phyloP scores from a whole-genome alignment of 2,329 filamentous ascomycete genomes.

The Arthrobotrys pseudoclavata region DNA sequence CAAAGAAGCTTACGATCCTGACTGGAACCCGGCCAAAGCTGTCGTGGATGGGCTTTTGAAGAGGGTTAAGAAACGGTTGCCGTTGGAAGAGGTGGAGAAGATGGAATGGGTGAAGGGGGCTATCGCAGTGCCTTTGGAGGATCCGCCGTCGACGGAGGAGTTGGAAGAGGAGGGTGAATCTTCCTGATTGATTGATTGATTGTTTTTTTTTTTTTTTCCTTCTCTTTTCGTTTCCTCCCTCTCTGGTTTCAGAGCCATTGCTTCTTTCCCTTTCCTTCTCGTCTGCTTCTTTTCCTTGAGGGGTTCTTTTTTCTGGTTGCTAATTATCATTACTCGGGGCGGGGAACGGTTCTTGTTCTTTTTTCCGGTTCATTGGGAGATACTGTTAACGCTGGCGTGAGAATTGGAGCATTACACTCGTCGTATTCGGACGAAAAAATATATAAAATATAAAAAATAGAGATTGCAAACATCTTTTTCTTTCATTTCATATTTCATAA shows the following conservation, averaged over 20 bases:
- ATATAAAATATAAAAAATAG: no score
- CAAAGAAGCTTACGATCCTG: slow-evolving; percentile 74
- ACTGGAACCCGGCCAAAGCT: slow-evolving; percentile 80
- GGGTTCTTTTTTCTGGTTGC: slow-evolving; percentile 4
- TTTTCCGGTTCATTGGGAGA: slow-evolving; percentile 24
- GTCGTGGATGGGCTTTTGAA: slow-evolving; percentile 88
- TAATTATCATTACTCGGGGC: slow-evolving; percentile 5
- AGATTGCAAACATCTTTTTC: not conserved
- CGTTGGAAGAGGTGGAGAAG: slow-evolving; percentile 78
- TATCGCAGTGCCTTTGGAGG: slow-evolving; percentile 68
- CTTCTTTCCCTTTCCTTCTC: not conserved
- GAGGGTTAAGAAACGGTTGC: slow-evolving; percentile 83
- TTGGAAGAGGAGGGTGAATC: slow-evolving; percentile 44
- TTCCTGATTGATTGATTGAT: not conserved
- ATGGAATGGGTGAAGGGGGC: slow-evolving; percentile 82
- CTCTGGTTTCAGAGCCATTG: no score
- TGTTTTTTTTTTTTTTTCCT: slow-evolving; percentile 1
- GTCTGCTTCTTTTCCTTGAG: not conserved
- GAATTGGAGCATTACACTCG: slow-evolving; percentile 37
- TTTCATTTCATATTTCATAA: not conserved
- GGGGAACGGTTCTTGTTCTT: not conserved
- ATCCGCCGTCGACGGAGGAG: slow-evolving; percentile 57
- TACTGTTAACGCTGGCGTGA: slow-evolving; percentile 40
- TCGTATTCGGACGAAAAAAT: slow-evolving; percentile 11
- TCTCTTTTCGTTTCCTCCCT: not conserved